Conservation (phyloP, 2,329 filamentous ascomycete species). For the Phyllosticta ampelicida region DNA sequence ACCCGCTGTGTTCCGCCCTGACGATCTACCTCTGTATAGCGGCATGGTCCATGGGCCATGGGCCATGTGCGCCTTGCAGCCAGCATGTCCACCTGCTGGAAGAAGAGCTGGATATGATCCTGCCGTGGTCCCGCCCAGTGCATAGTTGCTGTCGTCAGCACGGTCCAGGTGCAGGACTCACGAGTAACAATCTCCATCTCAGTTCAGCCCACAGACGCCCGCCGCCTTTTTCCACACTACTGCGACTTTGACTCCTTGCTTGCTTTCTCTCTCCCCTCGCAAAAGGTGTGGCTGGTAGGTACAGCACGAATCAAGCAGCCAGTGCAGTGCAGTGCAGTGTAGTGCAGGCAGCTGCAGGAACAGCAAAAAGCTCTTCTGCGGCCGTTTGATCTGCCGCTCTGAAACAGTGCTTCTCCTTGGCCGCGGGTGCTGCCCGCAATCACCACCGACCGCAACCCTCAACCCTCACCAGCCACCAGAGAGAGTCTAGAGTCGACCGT, state of each 20-base stretch:
- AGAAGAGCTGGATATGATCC: too few species aligned
- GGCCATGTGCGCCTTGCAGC: too few species aligned
- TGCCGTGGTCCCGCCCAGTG: too few species aligned
- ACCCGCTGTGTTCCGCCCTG: background rate
- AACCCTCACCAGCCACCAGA: conserved; percentile 4
- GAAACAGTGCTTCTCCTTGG: conserved; percentile 8
- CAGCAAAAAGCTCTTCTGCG: background rate
- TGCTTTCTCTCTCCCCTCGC: background rate
- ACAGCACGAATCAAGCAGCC: conserved; percentile 1
- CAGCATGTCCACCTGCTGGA: too few species aligned
- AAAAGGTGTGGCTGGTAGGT: conserved; percentile 1
- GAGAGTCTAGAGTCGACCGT: background rate
- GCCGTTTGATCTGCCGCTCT: conserved; percentile 10
- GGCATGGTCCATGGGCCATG: too few species aligned
- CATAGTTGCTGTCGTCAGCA: too few species aligned
- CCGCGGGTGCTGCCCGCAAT: conserved; percentile 7
- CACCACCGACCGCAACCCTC: conserved; percentile 2
- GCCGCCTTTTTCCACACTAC: too few species aligned
- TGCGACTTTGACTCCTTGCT: background rate
- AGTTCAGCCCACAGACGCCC: too few species aligned
- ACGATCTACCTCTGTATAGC: too few species aligned
- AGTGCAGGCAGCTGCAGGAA: conserved; percentile 8
- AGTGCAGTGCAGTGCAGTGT: conserved; percentile 9
- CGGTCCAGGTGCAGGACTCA: too few species aligned
- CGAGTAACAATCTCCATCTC: too few species aligned